Evolutionary conservation across 495 filamentous ascomycete species (phyloP).

Genomic region (Parachaetomium inaequale): DNA sequence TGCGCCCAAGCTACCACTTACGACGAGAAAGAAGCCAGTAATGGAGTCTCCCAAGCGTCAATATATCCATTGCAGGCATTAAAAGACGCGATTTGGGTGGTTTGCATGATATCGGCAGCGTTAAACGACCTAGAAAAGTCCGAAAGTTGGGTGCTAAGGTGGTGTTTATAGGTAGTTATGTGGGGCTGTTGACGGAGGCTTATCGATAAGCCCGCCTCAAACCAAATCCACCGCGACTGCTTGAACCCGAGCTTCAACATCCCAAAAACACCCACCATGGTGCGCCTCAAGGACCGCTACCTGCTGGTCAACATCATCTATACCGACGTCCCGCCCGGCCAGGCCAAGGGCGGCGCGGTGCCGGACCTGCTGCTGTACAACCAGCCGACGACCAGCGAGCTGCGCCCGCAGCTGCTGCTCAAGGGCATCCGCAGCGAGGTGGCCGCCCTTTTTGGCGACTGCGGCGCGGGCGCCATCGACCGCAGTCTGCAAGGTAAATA

Average conservation of each 20-base stretch:
- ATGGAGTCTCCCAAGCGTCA: too few species aligned
- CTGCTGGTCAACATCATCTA: constrained; percentile 90
- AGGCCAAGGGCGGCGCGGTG: constrained; percentile 36
- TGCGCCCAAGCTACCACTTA: too few species aligned
- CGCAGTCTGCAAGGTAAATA: constrained; percentile 60
- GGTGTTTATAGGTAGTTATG: too few species aligned
- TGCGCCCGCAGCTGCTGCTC: constrained; percentile 61
- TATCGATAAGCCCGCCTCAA: not conserved
- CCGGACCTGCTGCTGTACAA: constrained; percentile 66
- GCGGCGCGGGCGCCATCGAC: constrained; percentile 66
- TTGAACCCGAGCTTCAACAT: not conserved
- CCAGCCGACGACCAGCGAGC: constrained; percentile 63
- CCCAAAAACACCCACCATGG: constrained; percentile 56
- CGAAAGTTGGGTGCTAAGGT: too few species aligned
- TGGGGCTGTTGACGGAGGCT: too few species aligned
- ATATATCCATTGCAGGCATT: too few species aligned
- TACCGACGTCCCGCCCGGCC: constrained; percentile 52
- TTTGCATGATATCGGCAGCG: too few species aligned
- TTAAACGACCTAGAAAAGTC: too few species aligned
- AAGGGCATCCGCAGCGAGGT: constrained; percentile 67
- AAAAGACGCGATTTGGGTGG: too few species aligned
- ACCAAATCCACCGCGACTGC: not conserved
- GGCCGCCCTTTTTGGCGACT: constrained; percentile 80
- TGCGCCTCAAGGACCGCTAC: constrained; percentile 92
- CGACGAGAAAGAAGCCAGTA: too few species aligned